Evolutionary conservation across 495 filamentous ascomycete species (phyloP).

Genomic region (Daldinia decipiens): DNA sequence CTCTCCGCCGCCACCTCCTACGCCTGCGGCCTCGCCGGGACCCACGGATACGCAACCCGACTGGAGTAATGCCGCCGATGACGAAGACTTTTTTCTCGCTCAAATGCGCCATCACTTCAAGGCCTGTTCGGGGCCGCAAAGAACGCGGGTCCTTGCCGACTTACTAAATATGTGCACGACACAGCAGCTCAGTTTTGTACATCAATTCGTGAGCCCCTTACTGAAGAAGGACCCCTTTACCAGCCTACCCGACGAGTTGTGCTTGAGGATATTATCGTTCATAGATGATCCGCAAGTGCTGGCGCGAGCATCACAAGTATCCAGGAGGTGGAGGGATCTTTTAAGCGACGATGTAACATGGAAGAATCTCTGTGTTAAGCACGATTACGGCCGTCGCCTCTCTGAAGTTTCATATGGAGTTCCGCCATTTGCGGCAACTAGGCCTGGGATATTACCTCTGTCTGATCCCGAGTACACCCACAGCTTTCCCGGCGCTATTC

Average conservation of each 20-base stretch:
- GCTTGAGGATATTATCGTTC: constrained; percentile 87
- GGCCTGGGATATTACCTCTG: constrained; percentile 46
- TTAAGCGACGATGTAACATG: constrained; percentile 96
- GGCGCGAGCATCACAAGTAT: constrained; percentile 92
- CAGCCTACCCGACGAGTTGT: constrained; percentile 89
- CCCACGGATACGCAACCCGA: constrained; percentile 62
- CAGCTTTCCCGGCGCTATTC: constrained; percentile 52
- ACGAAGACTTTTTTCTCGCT: constrained; percentile 63
- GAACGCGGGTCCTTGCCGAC: constrained; percentile 76
- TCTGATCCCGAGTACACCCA: constrained; percentile 47
- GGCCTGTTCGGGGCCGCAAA: constrained; percentile 60
- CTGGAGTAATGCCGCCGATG: constrained; percentile 63
- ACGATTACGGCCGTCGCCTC: constrained; percentile 76
- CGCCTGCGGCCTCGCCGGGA: constrained; percentile 66
- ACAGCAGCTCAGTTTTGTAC: constrained; percentile 92
- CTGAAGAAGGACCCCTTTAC: constrained; percentile 96
- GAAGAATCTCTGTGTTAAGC: constrained; percentile 95
- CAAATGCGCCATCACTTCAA: constrained; percentile 63
- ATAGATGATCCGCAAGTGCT: constrained; percentile 95
- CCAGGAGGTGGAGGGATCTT: constrained; percentile 89
- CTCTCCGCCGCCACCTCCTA: constrained; percentile 66
- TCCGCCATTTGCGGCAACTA: constrained; percentile 33
- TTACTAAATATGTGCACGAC: constrained; percentile 92
- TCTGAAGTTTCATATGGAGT: constrained; percentile 55
- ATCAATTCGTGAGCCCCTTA: constrained; percentile 88